These are phyloP conservation scores for Cladosporium velox DNA, from an alignment of 2,329 filamentous ascomycete genomes.

Conservation along the genomic window DNA sequence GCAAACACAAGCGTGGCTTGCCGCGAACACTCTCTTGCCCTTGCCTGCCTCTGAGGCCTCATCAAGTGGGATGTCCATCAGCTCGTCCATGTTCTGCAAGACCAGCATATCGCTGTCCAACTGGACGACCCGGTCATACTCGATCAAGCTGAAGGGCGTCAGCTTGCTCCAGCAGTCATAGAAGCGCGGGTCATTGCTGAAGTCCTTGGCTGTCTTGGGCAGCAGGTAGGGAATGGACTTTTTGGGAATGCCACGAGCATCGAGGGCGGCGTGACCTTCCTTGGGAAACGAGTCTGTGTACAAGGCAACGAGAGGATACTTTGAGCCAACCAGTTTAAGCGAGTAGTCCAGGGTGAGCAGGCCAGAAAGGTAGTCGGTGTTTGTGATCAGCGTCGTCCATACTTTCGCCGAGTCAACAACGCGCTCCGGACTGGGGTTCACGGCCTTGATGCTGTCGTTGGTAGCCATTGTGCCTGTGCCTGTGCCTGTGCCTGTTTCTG, in stretches of 20 bases:
- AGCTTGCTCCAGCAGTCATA: constrained; percentile 91
- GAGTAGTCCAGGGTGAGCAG: constrained; percentile 80
- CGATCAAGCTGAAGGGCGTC: constrained; percentile 71
- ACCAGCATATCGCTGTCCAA: constrained; percentile 89
- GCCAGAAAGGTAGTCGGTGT: constrained; percentile 76
- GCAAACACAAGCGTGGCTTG: constrained; percentile 81
- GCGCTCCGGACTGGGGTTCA: constrained; percentile 31
- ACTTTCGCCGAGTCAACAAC: constrained; percentile 55
- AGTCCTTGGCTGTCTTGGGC: constrained; percentile 66
- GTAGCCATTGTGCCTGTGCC: constrained; percentile 22
- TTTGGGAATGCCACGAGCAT: constrained; percentile 67
- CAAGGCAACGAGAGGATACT: constrained; percentile 78
- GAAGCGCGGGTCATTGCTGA: constrained; percentile 77
- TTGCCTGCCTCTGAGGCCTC: constrained; percentile 52
- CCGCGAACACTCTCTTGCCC: constrained; percentile 72
- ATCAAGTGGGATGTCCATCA: constrained; percentile 81
- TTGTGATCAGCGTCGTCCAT: constrained; percentile 87
- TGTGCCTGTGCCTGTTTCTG: constrained; percentile 8
- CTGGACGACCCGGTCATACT: constrained; percentile 79
- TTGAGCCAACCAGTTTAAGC: constrained; percentile 63
- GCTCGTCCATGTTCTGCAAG: constrained; percentile 82
- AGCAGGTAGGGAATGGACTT: constrained; percentile 73
- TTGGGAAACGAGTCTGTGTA: constrained; percentile 77
- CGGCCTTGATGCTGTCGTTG: constrained; percentile 30
- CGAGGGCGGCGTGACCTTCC: constrained; percentile 68